A percentile compares a stretch with the other conserved stretches of the same genome.
Evolutionary conservation across 2,329 filamentous ascomycete genomes (phyloP).

Genomic region (Aspergillus pseudonomiae): DNA sequence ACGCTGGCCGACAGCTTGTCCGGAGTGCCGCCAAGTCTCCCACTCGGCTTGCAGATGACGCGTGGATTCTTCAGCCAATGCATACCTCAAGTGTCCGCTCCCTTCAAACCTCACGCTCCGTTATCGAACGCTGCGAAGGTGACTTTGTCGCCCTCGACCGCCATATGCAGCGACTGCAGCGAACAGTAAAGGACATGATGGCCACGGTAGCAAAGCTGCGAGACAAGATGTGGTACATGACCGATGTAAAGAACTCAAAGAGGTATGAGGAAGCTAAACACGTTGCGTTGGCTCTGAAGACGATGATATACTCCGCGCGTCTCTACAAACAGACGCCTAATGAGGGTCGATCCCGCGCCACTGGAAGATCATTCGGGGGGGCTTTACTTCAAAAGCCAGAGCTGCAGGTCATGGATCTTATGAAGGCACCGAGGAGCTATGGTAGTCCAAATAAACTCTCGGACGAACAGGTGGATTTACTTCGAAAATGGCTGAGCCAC

Average conservation of each 20-base stretch:
- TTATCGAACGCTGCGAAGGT: conserved; percentile 42
- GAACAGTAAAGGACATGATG: conserved; percentile 74
- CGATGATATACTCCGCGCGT: conserved; percentile 69
- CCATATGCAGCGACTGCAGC: conserved; percentile 76
- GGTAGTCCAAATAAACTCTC: conserved; percentile 93
- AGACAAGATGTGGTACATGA: conserved; percentile 99
- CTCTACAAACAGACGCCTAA: conserved; percentile 29
- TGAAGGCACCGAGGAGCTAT: conserved; percentile 80
- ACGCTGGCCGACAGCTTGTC: conserved; percentile 74
- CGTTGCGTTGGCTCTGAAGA: conserved; percentile 83
- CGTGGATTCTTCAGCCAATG: conserved; percentile 71
- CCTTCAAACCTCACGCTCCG: conserved; percentile 32
- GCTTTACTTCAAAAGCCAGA: conserved; percentile 77
- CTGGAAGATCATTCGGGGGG: conserved; percentile 52
- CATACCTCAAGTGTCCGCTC: conserved; percentile 57
- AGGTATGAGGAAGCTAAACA: conserved; percentile 85
- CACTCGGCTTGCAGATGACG: conserved; percentile 61
- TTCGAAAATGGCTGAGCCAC: conserved; percentile 77
- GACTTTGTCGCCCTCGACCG: conserved; percentile 77
- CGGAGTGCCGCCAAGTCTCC: conserved; percentile 60
- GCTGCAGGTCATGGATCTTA: conserved; percentile 81
- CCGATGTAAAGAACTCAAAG: conserved; percentile 86
- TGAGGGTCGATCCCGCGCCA: conserved; percentile 42
- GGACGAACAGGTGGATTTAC: conserved; percentile 91
- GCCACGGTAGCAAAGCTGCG: conserved; percentile 72